phyloP scores from a whole-genome alignment of 2,329 filamentous ascomycete genomes.

The Xylaria sp. region DNA sequence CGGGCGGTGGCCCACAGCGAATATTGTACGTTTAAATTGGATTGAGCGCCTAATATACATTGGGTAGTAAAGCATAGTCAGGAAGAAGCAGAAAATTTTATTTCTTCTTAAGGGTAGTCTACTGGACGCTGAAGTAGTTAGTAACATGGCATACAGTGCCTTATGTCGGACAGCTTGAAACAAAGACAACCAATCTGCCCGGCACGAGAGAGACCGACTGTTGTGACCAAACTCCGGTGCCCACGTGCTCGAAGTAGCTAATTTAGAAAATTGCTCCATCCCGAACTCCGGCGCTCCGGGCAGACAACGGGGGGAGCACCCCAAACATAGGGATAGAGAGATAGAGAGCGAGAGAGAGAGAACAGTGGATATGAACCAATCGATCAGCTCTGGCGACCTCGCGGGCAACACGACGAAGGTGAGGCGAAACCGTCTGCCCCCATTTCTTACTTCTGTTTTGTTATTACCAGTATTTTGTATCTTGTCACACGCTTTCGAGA shows the following conservation, averaged over 20 bases:
- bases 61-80: background rate
- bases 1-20: background rate
- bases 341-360: no score
- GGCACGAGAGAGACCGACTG: background rate
- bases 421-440: no score
- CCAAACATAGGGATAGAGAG: background rate
- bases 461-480: no score
- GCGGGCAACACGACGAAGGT: background rate
- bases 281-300: background rate
- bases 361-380: no score
- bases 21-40: background rate
- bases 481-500: conserved; percentile 12
- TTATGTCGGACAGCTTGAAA: background rate
- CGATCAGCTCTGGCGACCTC: background rate
- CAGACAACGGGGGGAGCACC: background rate
- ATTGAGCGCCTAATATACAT: background rate
- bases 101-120: no score
- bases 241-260: background rate
- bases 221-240: background rate
- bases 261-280: background rate
- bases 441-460: no score
- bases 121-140: background rate
- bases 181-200: background rate
- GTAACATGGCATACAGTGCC: background rate
- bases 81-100: background rate